These are phyloP conservation scores for Prunus davidiana DNA, from an alignment of 306 rosid genomes.

Conservation along the genomic window DNA sequence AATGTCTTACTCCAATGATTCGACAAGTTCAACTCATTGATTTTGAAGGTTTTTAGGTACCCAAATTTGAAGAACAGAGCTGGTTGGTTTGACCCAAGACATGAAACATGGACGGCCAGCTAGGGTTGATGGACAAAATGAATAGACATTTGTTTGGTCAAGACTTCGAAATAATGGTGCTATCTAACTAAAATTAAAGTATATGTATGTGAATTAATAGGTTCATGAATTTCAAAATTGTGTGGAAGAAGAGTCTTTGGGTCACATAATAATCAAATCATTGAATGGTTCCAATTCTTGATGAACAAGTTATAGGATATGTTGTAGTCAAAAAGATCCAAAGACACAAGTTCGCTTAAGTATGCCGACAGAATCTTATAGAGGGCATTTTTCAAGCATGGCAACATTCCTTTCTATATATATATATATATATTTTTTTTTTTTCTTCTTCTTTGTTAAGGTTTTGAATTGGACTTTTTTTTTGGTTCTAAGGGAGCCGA, in stretches of 20 bases:
- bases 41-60: background rate
- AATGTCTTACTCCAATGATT: background rate
- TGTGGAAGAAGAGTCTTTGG: background rate
- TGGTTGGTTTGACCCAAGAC: conserved; percentile 1
- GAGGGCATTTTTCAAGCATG: too few relatives aligned
- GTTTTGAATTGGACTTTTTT: too few relatives aligned
- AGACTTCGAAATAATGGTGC: background rate
- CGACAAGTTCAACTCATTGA: background rate
- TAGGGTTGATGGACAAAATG: background rate
- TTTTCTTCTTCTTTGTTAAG: too few relatives aligned
- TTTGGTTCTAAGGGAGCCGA: too few relatives aligned
- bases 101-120: background rate
- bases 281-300: background rate
- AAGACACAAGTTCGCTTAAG: too few relatives aligned
- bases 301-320: background rate
- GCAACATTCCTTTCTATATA: too few relatives aligned
- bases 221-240: conserved; percentile 1
- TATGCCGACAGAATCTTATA: too few relatives aligned
- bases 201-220: too few relatives aligned
- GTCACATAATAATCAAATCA: background rate
- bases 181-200: background rate
- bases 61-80: background rate
- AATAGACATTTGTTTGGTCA: background rate
- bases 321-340: background rate
- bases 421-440: too few relatives aligned